Percentiles rank a stretch among this genome's conserved stretches.
These are phyloP conservation scores for Russula brevipes DNA, from an alignment of 768 basidiomycete species.

Conservation along the genomic window DNA sequence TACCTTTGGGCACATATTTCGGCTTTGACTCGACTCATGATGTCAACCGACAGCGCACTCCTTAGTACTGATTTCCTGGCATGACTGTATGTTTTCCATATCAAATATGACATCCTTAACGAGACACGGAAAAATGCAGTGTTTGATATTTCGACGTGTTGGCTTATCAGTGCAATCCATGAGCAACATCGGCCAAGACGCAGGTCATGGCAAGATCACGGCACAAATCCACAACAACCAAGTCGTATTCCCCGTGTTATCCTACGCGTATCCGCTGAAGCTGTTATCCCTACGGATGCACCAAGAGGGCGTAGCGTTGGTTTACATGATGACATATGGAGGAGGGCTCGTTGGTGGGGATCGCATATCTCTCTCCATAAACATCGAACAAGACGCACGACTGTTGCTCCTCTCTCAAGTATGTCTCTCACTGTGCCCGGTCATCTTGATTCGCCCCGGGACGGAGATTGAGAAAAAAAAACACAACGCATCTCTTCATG, in stretches of 20 bases:
- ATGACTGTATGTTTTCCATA: conserved; percentile 12
- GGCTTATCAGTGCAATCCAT: conserved; percentile 3
- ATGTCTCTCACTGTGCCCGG: conserved; percentile 5
- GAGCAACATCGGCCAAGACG: conserved; percentile 11
- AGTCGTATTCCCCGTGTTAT: conserved; percentile 66
- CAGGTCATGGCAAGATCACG: conserved; percentile 56
- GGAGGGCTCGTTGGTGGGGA: conserved; percentile 92
- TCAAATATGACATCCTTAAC: conserved; percentile 14
- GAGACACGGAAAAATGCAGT: not conserved
- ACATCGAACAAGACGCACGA: conserved; percentile 50
- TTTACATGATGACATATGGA: conserved; percentile 83
- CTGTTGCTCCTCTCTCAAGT: conserved; percentile 86
- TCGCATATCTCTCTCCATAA: conserved; percentile 54
- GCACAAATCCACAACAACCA: conserved; percentile 48
- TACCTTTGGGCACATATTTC: conserved; percentile 6
- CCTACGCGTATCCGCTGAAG: conserved; percentile 83
- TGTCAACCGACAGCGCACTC: conserved; percentile 11
- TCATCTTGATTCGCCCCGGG: not conserved
- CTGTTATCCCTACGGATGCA: conserved; percentile 66
- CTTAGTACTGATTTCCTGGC: conserved; percentile 19
- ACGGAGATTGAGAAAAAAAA: not conserved
- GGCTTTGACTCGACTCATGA: conserved; percentile 3
- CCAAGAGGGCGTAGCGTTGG: conserved; percentile 51
- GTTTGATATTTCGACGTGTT: not conserved
- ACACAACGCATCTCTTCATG: not conserved